phyloP scores from a whole-genome alignment of 139 green algal species.

The Chlamydomonas asymmetrica region DNA sequence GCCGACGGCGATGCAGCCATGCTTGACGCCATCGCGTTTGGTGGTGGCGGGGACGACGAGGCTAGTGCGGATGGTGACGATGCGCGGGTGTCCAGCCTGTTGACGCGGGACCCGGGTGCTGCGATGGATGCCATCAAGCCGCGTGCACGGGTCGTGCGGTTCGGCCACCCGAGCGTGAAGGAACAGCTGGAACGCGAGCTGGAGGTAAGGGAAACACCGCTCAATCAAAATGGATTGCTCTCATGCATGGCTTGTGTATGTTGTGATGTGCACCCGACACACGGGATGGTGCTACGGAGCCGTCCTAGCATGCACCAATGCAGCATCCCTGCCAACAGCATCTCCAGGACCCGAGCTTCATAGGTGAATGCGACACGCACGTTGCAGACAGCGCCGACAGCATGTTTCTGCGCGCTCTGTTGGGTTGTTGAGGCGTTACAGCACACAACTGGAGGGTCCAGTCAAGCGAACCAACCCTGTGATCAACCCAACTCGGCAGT shows the following conservation, averaged over 20 bases:
- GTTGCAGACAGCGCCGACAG: too few relatives aligned
- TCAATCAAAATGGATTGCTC: background rate
- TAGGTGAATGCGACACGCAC: background rate
- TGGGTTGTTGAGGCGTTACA: too few relatives aligned
- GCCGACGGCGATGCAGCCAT: too few relatives aligned
- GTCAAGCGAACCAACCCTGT: too few relatives aligned
- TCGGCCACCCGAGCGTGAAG: constrained; percentile 12
- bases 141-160: background rate
- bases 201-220: background rate
- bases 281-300: background rate
- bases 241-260: background rate
- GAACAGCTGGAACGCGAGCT: constrained; percentile 3
- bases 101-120: background rate
- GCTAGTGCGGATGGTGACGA: too few relatives aligned
- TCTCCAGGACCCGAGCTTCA: background rate
- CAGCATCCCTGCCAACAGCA: background rate
- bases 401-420: too few relatives aligned
- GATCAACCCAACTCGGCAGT: too few relatives aligned
- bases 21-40: too few relatives aligned
- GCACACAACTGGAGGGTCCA: too few relatives aligned
- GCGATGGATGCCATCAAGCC: constrained; percentile 1
- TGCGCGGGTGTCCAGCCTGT: too few relatives aligned
- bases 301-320: background rate
- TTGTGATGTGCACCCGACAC: background rate
- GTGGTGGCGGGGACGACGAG: too few relatives aligned